Evolutionary conservation across 805 yeast species (phyloP).

Genomic region (Wickerhamomyces kurtzmanii): DNA sequence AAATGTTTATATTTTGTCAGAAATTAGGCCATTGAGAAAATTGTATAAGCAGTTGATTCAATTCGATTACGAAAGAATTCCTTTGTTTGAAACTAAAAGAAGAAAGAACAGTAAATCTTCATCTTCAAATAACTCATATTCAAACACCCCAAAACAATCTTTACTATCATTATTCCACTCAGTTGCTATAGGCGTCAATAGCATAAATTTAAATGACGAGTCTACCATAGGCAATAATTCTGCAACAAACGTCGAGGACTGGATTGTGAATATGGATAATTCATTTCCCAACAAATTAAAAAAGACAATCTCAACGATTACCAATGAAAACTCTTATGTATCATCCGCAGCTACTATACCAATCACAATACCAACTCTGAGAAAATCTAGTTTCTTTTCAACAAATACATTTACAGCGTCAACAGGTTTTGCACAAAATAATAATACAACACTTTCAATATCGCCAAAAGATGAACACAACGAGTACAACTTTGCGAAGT

Average conservation of each 20-base stretch:
- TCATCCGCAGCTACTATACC: neutral
- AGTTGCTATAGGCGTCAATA: slow-evolving; percentile 14
- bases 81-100: neutral
- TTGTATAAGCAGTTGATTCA: slow-evolving; percentile 3
- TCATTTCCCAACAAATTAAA: too few relatives aligned
- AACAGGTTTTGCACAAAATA: neutral
- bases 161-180: slow-evolving; percentile 22
- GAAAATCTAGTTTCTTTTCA: neutral
- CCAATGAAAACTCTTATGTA: too few relatives aligned
- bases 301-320: slow-evolving; percentile 1
- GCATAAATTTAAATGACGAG: too few relatives aligned
- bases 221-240: too few relatives aligned
- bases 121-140: neutral
- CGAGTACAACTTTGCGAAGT: slow-evolving; percentile 63
- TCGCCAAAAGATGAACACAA: slow-evolving; percentile 33
- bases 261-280: too few relatives aligned
- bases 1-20: too few relatives aligned
- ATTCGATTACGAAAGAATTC: neutral
- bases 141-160: slow-evolving; percentile 14
- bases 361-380: neutral
- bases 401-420: neutral
- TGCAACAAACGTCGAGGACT: too few relatives aligned
- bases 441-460: slow-evolving; percentile 23
- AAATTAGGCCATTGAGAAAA: slow-evolving; percentile 7
- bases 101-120: neutral